A percentile compares a stretch with the other conserved stretches of the same genome.
Conservation (phyloP, 2,329 filamentous ascomycete genomes). For the Coleophoma eucalyptorum region DNA sequence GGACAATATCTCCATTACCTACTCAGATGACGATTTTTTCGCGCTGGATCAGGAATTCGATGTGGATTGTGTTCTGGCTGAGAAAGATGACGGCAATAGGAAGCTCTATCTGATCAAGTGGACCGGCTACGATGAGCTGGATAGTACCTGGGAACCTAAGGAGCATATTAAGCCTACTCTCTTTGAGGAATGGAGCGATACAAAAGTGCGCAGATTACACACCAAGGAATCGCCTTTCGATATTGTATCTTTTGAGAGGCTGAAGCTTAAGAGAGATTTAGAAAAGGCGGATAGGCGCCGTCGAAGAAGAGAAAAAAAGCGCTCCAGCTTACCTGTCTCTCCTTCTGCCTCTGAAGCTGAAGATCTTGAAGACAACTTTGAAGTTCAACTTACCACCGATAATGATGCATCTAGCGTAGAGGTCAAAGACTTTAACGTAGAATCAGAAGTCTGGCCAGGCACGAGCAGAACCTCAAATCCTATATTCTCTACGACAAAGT, state of each 20-base stretch:
- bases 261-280: slow-evolving; percentile 1
- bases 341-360: slow-evolving; percentile 11
- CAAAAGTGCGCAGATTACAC: slow-evolving; percentile 12
- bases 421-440: slow-evolving; percentile 13
- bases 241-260: slow-evolving; percentile 12
- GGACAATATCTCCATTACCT: slow-evolving; percentile 51
- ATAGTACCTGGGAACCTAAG: slow-evolving; percentile 50
- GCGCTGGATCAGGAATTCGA: slow-evolving; percentile 24
- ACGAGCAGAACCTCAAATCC: not conserved
- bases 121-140: slow-evolving; percentile 53
- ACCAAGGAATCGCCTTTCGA: slow-evolving; percentile 17
- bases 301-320: slow-evolving; percentile 16
- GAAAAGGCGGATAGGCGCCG: slow-evolving; percentile 14
- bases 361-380: slow-evolving; percentile 3
- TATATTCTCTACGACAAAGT: not conserved
- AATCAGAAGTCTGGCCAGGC: not conserved
- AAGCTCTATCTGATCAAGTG: slow-evolving; percentile 60
- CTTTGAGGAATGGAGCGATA: slow-evolving; percentile 25
- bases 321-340: slow-evolving; percentile 6
- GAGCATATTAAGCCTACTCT: slow-evolving; percentile 31
- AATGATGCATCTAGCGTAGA: slow-evolving; percentile 18
- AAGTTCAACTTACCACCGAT: no score
- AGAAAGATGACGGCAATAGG: slow-evolving; percentile 32
- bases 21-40: slow-evolving; percentile 30
- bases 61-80: slow-evolving; percentile 45